A percentile compares a stretch with the other conserved stretches of the same genome.
Evolutionary conservation across 2,329 filamentous ascomycete genomes (phyloP).

Genomic region (Parafenestella ontariensis): DNA sequence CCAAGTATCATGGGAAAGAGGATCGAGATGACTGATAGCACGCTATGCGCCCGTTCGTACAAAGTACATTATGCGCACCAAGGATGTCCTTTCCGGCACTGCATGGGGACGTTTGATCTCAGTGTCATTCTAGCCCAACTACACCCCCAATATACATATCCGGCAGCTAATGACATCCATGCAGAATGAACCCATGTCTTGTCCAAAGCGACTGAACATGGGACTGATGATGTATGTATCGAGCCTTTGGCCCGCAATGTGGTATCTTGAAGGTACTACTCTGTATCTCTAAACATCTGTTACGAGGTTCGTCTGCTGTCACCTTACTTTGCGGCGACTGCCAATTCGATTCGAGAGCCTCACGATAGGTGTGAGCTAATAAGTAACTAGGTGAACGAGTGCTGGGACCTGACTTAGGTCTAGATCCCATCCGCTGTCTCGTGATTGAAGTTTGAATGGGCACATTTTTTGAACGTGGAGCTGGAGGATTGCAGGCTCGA

Average conservation of each 20-base stretch:
- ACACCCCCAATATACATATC: constrained; percentile 9
- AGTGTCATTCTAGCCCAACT: constrained; percentile 8
- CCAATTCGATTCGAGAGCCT: not conserved
- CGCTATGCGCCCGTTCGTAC: not conserved
- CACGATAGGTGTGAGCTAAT: not conserved
- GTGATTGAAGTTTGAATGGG: not conserved
- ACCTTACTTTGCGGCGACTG: not conserved
- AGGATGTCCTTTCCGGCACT: not conserved
- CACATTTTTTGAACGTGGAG: not conserved
- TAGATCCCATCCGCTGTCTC: not conserved
- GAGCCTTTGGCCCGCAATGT: not conserved
- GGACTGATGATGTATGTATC: constrained; percentile 7
- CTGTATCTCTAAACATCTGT: not conserved
- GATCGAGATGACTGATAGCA: not conserved
- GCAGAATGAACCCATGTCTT: not conserved
- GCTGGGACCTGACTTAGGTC: not conserved
- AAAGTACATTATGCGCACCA: not conserved
- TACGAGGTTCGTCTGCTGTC: not conserved
- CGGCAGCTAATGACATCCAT: constrained; percentile 1
- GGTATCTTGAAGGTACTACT: not conserved
- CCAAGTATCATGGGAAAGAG: not conserved
- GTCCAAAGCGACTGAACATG: constrained; percentile 3
- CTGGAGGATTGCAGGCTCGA: not conserved
- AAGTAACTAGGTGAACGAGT: not conserved
- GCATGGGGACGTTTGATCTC: not conserved